Conservation (phyloP, 306 rosid genomes). For the Sicyos baderoa region DNA sequence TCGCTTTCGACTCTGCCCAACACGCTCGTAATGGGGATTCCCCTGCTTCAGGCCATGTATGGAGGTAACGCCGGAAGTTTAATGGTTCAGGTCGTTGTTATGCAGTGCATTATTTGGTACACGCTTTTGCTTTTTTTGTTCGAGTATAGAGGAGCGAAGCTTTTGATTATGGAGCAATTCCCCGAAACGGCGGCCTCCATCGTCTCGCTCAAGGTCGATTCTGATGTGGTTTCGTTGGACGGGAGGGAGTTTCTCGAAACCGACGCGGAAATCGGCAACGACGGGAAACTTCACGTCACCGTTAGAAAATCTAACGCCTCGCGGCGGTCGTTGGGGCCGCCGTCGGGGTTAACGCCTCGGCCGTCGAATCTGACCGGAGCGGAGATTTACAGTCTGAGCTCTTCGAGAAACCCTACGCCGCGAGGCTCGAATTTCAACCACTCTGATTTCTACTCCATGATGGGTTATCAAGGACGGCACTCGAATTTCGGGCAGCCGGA, state of each 20-base stretch:
- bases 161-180: conserved; percentile 24
- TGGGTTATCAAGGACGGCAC: conserved; percentile 39
- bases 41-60: conserved; percentile 20
- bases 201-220: conserved; percentile 24
- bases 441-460: conserved; percentile 21
- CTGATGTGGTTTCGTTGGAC: conserved; percentile 21
- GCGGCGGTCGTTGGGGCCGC: conserved; percentile 15
- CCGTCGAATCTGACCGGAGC: conserved; percentile 24
- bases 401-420: conserved; percentile 22
- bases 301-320: conserved; percentile 21
- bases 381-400: conserved; percentile 22
- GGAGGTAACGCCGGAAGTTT: conserved; percentile 20
- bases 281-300: conserved; percentile 23
- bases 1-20: conserved; percentile 24
- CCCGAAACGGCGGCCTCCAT: conserved; percentile 25
- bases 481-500: conserved; percentile 73
- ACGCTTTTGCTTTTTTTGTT: conserved; percentile 21
- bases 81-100: conserved; percentile 23
- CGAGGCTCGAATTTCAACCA: conserved; percentile 22
- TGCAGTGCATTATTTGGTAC: conserved; percentile 25
- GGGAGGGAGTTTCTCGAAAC: conserved; percentile 23
- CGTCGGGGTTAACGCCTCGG: conserved; percentile 22
- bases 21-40: conserved; percentile 23
- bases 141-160: conserved; percentile 25
- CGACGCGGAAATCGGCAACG: conserved; percentile 22